These are phyloP conservation scores for Dendrobium nobile DNA, from an alignment of 106 monocot species.

Conservation along the genomic window DNA sequence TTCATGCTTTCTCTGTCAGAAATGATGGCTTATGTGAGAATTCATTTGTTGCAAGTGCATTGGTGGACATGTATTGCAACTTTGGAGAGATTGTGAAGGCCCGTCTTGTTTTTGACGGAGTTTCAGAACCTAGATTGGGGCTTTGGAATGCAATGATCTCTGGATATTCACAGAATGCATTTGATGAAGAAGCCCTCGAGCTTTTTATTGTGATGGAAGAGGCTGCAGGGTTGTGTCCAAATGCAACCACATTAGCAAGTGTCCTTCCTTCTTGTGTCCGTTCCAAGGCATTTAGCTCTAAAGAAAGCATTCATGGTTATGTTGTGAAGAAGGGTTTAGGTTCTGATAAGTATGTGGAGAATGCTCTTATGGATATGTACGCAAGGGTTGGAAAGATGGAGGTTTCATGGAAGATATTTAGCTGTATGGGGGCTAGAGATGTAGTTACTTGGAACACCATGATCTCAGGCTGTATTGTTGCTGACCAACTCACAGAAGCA, in stretches of 20 bases:
- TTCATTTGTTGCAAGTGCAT: conserved; percentile 78
- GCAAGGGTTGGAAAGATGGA: conserved; percentile 58
- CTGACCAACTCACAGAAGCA: conserved; percentile 34
- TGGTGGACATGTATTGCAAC: conserved; percentile 86
- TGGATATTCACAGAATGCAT: conserved; percentile 60
- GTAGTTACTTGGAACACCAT: conserved; percentile 91
- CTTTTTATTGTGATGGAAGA: conserved; percentile 71
- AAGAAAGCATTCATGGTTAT: conserved; percentile 75
- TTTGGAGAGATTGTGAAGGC: conserved; percentile 47
- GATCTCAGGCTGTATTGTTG: conserved; percentile 50
- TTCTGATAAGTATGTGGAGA: conserved; percentile 68
- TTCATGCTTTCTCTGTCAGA: conserved; percentile 62
- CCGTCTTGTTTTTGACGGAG: conserved; percentile 41
- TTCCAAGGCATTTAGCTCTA: conserved; percentile 48
- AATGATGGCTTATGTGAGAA: conserved; percentile 51
- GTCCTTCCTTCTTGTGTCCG: conserved; percentile 72
- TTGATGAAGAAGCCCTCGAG: conserved; percentile 52
- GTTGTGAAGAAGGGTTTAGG: conserved; percentile 67
- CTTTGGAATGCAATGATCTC: conserved; percentile 96
- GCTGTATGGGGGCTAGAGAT: conserved; percentile 50
- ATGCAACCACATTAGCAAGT: conserved; percentile 74
- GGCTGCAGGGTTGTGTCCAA: conserved; percentile 46
- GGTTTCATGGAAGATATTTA: conserved; percentile 48
- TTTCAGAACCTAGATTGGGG: conserved; percentile 42
- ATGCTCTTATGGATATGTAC: conserved; percentile 95